Evolutionary conservation across 2,329 filamentous ascomycete species (phyloP).

Genomic region (Penicillium sp.): DNA sequence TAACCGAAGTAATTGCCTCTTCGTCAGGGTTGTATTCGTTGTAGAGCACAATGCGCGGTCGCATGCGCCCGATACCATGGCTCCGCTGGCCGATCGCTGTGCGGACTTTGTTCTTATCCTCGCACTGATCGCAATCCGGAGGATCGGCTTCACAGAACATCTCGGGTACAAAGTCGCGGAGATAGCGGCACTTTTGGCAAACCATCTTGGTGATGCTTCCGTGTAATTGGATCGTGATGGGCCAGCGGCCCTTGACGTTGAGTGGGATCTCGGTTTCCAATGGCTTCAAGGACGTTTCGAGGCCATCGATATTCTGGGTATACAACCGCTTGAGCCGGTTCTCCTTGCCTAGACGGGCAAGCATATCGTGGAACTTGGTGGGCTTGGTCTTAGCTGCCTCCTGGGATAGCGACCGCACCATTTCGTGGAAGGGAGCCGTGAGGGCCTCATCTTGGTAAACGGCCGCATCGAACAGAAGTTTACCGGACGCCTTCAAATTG

Average conservation of each 20-base stretch:
- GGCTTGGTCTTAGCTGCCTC: conserved; percentile 72
- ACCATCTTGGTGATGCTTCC: conserved; percentile 94
- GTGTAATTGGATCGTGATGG: conserved; percentile 85
- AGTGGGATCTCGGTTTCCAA: conserved; percentile 76
- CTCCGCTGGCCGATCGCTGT: conserved; percentile 78
- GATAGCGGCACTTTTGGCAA: conserved; percentile 81
- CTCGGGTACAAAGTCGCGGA: conserved; percentile 69
- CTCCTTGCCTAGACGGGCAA: conserved; percentile 83
- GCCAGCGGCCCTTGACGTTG: conserved; percentile 82
- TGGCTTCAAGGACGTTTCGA: conserved; percentile 78
- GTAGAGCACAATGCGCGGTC: conserved; percentile 92
- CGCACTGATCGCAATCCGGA: conserved; percentile 71
- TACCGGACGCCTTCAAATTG: conserved; percentile 87
- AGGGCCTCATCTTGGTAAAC: conserved; percentile 90
- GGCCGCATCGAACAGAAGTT: conserved; percentile 93
- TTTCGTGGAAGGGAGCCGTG: conserved; percentile 87
- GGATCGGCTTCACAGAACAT: conserved; percentile 80
- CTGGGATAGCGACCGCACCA: conserved; percentile 83
- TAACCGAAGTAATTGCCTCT: conserved; percentile 89
- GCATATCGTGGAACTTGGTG: conserved; percentile 85
- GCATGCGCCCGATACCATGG: conserved; percentile 82
- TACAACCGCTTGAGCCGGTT: conserved; percentile 84
- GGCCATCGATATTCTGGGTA: conserved; percentile 93
- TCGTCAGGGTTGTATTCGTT: conserved; percentile 96
- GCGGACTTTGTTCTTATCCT: conserved; percentile 68